Percentiles rank a stretch among this genome's conserved stretches.
Conservation (phyloP, 1,284 basidiomycete species). For the Vanrija humicola region DNA sequence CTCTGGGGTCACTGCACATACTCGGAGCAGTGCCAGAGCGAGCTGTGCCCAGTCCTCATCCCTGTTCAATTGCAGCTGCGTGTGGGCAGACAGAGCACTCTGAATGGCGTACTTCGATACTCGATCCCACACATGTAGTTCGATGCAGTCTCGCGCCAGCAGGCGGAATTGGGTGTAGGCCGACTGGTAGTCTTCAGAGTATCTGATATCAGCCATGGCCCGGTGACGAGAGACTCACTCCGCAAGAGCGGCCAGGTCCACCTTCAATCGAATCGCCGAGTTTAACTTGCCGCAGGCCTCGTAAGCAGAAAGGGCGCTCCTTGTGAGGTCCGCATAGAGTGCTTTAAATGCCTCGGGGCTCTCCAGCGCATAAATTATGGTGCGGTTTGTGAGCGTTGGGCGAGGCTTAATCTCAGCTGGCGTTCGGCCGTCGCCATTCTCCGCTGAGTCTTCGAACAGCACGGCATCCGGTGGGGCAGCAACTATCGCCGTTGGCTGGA, state of each 20-base stretch:
- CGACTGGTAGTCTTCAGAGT: constrained; percentile 24
- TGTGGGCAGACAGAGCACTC: constrained; percentile 30
- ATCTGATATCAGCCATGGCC: constrained; percentile 9
- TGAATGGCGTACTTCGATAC: constrained; percentile 34
- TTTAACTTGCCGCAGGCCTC: constrained; percentile 73
- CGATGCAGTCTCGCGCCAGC: constrained; percentile 34
- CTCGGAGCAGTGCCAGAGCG: constrained; percentile 40
- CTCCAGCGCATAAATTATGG: constrained; percentile 61
- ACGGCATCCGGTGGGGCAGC: background rate
- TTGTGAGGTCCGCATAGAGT: constrained; percentile 67
- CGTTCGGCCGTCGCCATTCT: background rate
- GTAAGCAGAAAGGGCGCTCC: constrained; percentile 76
- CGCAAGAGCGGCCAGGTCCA: constrained; percentile 78
- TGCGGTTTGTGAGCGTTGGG: constrained; percentile 57
- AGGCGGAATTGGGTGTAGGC: constrained; percentile 35
- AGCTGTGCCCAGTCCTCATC: constrained; percentile 40
- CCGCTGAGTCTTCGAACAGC: background rate
- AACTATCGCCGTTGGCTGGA: constrained; percentile 20
- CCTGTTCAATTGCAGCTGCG: constrained; percentile 19
- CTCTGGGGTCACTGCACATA: constrained; percentile 16
- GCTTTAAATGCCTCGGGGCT: constrained; percentile 65
- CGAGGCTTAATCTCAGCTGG: background rate
- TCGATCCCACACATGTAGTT: constrained; percentile 36
- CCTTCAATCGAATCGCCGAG: constrained; percentile 77
- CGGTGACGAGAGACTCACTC: constrained; percentile 55